These are phyloP conservation scores for Plectosphaerella plurivora DNA, from an alignment of 2,329 filamentous ascomycete genomes.

Conservation along the genomic window DNA sequence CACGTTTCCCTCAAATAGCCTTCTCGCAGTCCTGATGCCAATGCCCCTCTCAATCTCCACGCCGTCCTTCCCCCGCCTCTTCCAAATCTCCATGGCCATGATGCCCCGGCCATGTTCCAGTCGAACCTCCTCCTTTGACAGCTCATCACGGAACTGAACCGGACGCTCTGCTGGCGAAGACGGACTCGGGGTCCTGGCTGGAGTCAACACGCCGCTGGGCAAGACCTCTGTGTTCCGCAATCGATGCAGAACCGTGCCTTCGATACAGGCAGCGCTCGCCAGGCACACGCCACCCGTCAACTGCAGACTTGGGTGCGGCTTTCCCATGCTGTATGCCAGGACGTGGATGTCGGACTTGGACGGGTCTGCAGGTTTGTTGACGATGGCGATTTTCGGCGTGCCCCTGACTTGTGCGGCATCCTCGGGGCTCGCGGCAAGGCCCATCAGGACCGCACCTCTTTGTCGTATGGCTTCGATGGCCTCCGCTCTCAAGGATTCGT, in stretches of 20 bases:
- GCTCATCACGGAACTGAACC: background rate
- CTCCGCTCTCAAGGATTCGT: constrained; percentile 20
- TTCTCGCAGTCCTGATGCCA: constrained; percentile 23
- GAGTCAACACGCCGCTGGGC: constrained; percentile 7
- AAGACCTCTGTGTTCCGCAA: constrained; percentile 5
- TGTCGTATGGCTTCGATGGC: constrained; percentile 47
- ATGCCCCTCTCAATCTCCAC: constrained; percentile 17
- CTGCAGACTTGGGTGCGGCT: constrained; percentile 46
- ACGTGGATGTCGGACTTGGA: constrained; percentile 33
- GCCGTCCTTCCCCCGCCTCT: constrained; percentile 12
- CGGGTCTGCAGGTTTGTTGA: constrained; percentile 25
- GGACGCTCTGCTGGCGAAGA: constrained; percentile 3
- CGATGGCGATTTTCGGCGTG: constrained; percentile 53
- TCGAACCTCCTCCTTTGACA: background rate
- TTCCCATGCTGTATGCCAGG: constrained; percentile 43
- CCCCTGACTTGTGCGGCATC: constrained; percentile 24
- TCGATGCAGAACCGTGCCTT: constrained; percentile 31
- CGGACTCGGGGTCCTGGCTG: constrained; percentile 14
- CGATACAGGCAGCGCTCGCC: constrained; percentile 35
- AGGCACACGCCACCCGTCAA: constrained; percentile 46
- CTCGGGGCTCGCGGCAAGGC: constrained; percentile 36
- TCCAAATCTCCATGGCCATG: constrained; percentile 18
- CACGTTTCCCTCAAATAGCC: constrained; percentile 25
- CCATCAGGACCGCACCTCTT: constrained; percentile 53
- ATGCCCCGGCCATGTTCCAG: constrained; percentile 23